Base-by-base conservation (phyloP, 2,329 filamentous ascomycete genomes). In the Juglanconis oblonga region DNA sequence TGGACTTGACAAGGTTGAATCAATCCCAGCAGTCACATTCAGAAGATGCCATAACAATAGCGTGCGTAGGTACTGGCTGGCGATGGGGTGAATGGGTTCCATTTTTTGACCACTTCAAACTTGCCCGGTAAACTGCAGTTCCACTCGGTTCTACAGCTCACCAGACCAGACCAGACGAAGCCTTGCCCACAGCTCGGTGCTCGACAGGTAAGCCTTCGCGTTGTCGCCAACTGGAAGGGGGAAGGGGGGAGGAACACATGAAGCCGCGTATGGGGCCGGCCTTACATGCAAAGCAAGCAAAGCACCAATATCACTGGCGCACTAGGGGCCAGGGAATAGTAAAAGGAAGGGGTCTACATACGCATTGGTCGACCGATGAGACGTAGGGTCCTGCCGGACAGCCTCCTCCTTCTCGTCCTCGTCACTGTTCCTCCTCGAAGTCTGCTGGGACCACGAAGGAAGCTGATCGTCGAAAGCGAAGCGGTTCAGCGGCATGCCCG, bases 401-500 rank as follows among this genome's bases (percentile, higher is more conserved):
- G 88, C 85, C 67, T 89, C 86, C 70, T 92, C 89, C 70, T 94
- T 92, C 69, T 96, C 91, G 67, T 94, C 90, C 66, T 94, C 90
- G 71, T 97, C 90, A 57, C 94, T 98, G 72, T 96, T 96, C 66
- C 93, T 89, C 65, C 93, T 86, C 63, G 93, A 95, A 35, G 85
- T 87, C 51, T 93, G 92, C 54, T 96, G 88, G 32, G 94, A 97
- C 67, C 92, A 89, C 11, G 92, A 94, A 14, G 91, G 89, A 52
- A 91, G 77, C 56, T 84, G 82, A 62, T 88, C 85, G 67, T 88
- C 82, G 67, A 82, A 84, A 49, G 81, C 79, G 62, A 85, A 86
- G 57, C 82, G 79, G 63, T 81, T 82, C 63, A 83, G 85, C 14
- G 58, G 55, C 63, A 86, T 79, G 51, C 84, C 84, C 13, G 84